Evolutionary conservation across 2,329 filamentous ascomycete genomes (phyloP).

Genomic region (Curvularia lunata): DNA sequence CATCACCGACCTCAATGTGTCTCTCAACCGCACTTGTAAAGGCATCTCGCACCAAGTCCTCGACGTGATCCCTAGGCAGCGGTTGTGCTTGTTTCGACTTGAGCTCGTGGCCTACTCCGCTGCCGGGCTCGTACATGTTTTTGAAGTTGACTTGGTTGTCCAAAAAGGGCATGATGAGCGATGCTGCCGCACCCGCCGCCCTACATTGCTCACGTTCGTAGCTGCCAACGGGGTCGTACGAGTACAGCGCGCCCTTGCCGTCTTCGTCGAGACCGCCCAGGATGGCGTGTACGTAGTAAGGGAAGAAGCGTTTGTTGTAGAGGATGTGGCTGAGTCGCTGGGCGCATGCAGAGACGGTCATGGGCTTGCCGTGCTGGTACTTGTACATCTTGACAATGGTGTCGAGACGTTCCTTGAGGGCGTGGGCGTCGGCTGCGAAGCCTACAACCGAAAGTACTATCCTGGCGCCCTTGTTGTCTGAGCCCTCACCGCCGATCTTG

Average conservation of each 20-base stretch:
- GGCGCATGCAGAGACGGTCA: constrained; percentile 92
- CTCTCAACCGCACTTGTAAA: constrained; percentile 98
- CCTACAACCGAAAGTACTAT: constrained; percentile 94
- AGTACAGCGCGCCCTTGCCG: constrained; percentile 91
- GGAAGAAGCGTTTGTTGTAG: constrained; percentile 98
- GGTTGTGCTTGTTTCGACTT: constrained; percentile 72
- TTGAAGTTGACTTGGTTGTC: constrained; percentile 99
- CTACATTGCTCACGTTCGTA: constrained; percentile 98
- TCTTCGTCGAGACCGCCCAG: constrained; percentile 93
- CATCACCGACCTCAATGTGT: constrained; percentile 98
- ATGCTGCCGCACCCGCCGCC: constrained; percentile 88
- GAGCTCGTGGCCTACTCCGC: constrained; percentile 81
- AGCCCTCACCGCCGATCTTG: constrained; percentile 90
- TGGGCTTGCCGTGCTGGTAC: constrained; percentile 96
- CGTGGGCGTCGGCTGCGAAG: constrained; percentile 92
- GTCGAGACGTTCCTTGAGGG: constrained; percentile 91
- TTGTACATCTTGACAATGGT: constrained; percentile 98
- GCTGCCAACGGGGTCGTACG: constrained; percentile 95
- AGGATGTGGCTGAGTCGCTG: constrained; percentile 94
- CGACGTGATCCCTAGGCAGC: constrained; percentile 74
- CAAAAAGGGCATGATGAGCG: constrained; percentile 97
- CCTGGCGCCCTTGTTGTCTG: constrained; percentile 81
- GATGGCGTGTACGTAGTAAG: constrained; percentile 96
- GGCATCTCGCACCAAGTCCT: constrained; percentile 91
- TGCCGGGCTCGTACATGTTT: constrained; percentile 93